phyloP scores from a whole-genome alignment of 2,329 filamentous ascomycete species.

The Amesomyces nigricolor region DNA sequence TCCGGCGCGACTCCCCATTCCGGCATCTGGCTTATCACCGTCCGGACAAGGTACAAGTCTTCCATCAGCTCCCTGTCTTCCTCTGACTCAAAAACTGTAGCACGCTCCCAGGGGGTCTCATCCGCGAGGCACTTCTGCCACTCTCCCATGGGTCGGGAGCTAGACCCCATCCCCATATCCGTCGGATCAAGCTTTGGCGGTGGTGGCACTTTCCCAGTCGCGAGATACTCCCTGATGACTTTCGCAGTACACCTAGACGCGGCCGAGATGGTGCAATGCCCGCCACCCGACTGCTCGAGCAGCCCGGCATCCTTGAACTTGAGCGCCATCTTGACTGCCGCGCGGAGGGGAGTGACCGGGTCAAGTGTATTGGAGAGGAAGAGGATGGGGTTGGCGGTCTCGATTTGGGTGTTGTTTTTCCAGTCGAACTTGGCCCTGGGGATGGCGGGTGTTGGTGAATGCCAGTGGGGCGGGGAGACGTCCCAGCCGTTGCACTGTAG shows the following conservation, averaged over 20 bases:
- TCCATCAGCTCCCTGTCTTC: conserved; percentile 10
- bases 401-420: conserved; percentile 27
- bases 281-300: conserved; percentile 33
- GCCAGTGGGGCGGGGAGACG: conserved; percentile 10
- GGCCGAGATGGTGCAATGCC: conserved; percentile 35
- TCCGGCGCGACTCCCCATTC: neutral
- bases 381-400: conserved; percentile 49
- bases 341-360: conserved; percentile 51
- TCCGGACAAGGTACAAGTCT: conserved; percentile 1
- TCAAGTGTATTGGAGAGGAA: conserved; percentile 54
- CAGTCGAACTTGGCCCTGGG: conserved; percentile 25
- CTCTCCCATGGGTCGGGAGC: conserved; percentile 5
- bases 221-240: conserved; percentile 33
- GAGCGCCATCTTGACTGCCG: conserved; percentile 38
- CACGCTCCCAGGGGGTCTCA: conserved; percentile 16
- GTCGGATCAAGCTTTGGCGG: conserved; percentile 17
- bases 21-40: neutral
- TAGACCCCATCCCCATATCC: neutral
- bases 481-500: conserved; percentile 25
- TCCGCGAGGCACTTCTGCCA: conserved; percentile 23
- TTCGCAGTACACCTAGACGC: conserved; percentile 34
- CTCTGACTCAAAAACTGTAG: neutral
- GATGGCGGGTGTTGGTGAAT: conserved; percentile 8
- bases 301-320: conserved; percentile 35
- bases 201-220: conserved; percentile 33